Base-by-base conservation (phyloP, 139 green algal genomes). In the Chloropicon primus region DNA sequence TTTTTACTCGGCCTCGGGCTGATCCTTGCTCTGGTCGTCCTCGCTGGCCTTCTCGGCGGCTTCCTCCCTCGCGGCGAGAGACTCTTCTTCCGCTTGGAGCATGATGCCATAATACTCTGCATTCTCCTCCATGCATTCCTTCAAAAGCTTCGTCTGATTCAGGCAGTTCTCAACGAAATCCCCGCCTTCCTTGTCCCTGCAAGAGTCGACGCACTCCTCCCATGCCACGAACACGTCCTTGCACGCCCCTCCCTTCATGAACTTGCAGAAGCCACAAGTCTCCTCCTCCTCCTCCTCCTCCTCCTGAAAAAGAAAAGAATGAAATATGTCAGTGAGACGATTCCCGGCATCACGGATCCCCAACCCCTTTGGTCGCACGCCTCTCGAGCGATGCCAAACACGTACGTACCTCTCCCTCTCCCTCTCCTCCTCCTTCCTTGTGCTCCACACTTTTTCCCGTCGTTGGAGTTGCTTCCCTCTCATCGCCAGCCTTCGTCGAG, bases 161-260 rank as follows among this genome's bases (percentile, higher is more conserved):
- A 54, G 71, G 80, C 89, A 93, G 10, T 83, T 77, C 28, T 87
- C 85, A n/a, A 90, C 87, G 54, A 91, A 92, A 74, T 93, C 87
- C 0, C 81, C 74, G 1, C 78, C 85, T 0, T 62, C 73, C 2
- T 82, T 77, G 41, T 62, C 41, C 1, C 86, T 78, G 73, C 86
- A 83, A 1, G 23, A 29, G 79, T 93, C 89, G 25, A 93, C 89
- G 76, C 89, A 93, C 53, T 86, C 26, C 72, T 85, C 79, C 78
- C 82, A 83, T 53, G 17, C 2, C 26, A 85, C 81, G 41, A 93
- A 93, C 2, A 80, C 81, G 0, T 82, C 21, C 26, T 90, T 90
- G 79, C 89, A 93, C 41, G 83, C 86, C 5, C 91, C 91, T 22
- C 78, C 91, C 72, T 96, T 96, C 90, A 96, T 94, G 82, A 92